Percentiles rank a stretch among this genome's conserved stretches.
Conservation (phyloP, 805 yeast genomes). For the Ogataea minuta region DNA sequence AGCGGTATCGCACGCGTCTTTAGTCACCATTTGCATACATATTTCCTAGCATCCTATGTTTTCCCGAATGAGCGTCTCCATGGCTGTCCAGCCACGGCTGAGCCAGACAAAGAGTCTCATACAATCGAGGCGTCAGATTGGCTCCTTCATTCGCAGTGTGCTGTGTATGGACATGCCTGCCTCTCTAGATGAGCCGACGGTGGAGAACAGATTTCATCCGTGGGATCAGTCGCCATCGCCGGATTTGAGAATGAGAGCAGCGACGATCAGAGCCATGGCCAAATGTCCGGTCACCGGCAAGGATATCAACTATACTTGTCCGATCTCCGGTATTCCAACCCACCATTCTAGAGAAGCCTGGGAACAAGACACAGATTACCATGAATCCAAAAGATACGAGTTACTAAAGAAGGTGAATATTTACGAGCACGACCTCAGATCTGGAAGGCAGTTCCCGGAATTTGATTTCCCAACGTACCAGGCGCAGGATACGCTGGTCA, state of each 20-base stretch:
- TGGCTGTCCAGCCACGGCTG: slow-evolving; percentile 1
- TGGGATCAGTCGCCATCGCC: slow-evolving; percentile 94
- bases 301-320: slow-evolving; percentile 84
- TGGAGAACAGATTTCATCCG: slow-evolving; percentile 70
- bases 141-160: slow-evolving; percentile 37
- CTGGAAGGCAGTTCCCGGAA: slow-evolving; percentile 93
- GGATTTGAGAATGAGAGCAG: slow-evolving; percentile 88
- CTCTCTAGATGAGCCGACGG: slow-evolving; percentile 65
- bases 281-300: slow-evolving; percentile 86
- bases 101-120: background rate
- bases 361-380: slow-evolving; percentile 77
- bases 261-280: slow-evolving; percentile 81
- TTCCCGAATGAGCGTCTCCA: slow-evolving; percentile 2
- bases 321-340: slow-evolving; percentile 93
- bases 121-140: slow-evolving; percentile 17
- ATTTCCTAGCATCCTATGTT: slow-evolving; percentile 1
- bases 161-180: slow-evolving; percentile 57
- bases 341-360: slow-evolving; percentile 90
- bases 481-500: slow-evolving; percentile 70
- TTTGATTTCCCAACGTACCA: slow-evolving; percentile 87
- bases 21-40: too few species aligned
- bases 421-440: slow-evolving; percentile 91
- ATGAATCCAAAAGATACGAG: slow-evolving; percentile 62
- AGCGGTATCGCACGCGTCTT: background rate
- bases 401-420: slow-evolving; percentile 81